Percentiles rank a stretch among this genome's conserved stretches.
phyloP scores from a whole-genome alignment of 495 filamentous ascomycete species.

The Barbatosphaeria neglecta region DNA sequence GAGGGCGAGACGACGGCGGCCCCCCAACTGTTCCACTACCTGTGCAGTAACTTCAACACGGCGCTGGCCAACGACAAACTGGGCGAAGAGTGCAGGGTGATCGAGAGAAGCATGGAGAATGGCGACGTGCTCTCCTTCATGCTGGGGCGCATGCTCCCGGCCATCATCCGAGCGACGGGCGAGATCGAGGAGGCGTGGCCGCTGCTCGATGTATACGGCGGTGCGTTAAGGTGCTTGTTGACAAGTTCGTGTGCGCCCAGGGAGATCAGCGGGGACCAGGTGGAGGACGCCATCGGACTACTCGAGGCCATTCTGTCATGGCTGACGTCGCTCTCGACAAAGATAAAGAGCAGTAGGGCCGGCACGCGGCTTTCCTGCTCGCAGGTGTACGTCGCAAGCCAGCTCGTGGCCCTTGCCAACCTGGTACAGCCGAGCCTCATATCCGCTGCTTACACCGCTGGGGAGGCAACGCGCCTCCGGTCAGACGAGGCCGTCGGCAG shows the following conservation, averaged over 20 bases:
- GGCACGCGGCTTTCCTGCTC: not conserved
- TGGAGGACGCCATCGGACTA: slow-evolving; percentile 10
- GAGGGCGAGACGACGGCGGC: slow-evolving; percentile 28
- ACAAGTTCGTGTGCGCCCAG: slow-evolving; percentile 11
- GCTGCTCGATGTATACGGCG: slow-evolving; percentile 26
- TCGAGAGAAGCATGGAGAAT: slow-evolving; percentile 28
- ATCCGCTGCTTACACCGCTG: not conserved
- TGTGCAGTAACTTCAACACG: slow-evolving; percentile 39
- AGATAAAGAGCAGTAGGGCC: not conserved
- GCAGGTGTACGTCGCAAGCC: slow-evolving; percentile 7
- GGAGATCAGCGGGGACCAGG: slow-evolving; percentile 12
- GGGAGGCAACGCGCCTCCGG: not conserved
- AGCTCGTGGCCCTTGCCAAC: slow-evolving; percentile 5
- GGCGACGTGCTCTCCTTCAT: slow-evolving; percentile 29
- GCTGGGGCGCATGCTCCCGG: slow-evolving; percentile 29
- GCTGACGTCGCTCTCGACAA: slow-evolving; percentile 1
- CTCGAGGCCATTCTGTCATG: slow-evolving; percentile 10
- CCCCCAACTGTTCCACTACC: slow-evolving; percentile 36
- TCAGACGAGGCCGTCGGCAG: not conserved
- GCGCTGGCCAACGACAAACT: slow-evolving; percentile 30
- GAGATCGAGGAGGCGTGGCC: slow-evolving; percentile 15
- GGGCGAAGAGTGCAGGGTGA: slow-evolving; percentile 22
- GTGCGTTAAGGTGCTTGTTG: slow-evolving; percentile 15
- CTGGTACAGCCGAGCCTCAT: slow-evolving; percentile 7
- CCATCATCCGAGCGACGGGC: slow-evolving; percentile 19